phyloP scores from a whole-genome alignment of 2,329 filamentous ascomycete species.

The Berkeleyomyces basicola region DNA sequence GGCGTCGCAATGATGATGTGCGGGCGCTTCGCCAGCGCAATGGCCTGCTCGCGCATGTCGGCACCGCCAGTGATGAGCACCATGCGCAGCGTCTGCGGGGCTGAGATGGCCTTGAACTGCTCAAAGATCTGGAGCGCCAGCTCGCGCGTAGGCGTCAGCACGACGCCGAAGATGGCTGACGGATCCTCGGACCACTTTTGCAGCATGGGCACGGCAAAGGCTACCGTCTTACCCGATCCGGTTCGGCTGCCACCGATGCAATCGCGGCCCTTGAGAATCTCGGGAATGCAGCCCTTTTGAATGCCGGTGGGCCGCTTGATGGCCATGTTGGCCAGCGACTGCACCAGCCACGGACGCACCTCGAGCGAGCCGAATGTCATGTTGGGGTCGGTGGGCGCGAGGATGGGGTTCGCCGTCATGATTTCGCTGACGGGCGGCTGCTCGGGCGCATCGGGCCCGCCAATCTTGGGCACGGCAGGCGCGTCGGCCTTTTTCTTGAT shows the following conservation, averaged over 20 bases:
- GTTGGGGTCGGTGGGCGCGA: slow-evolving; percentile 38
- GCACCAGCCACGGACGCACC: slow-evolving; percentile 74
- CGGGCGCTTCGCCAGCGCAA: slow-evolving; percentile 63
- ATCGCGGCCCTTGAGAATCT: slow-evolving; percentile 78
- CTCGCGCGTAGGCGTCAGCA: slow-evolving; percentile 81
- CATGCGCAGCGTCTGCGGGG: slow-evolving; percentile 72
- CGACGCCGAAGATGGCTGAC: slow-evolving; percentile 72
- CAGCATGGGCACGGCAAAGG: slow-evolving; percentile 85
- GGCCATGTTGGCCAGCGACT: slow-evolving; percentile 57
- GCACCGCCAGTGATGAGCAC: slow-evolving; percentile 81
- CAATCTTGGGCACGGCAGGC: slow-evolving; percentile 14
- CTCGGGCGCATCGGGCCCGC: slow-evolving; percentile 12
- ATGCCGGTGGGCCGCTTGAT: slow-evolving; percentile 84
- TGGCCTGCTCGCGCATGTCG: slow-evolving; percentile 83
- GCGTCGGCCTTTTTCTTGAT: slow-evolving; percentile 26
- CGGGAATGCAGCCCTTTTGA: slow-evolving; percentile 81
- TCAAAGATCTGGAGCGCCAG: slow-evolving; percentile 92
- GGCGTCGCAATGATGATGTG: slow-evolving; percentile 93
- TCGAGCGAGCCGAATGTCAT: slow-evolving; percentile 55
- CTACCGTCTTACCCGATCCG: slow-evolving; percentile 92
- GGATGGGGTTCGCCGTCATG: slow-evolving; percentile 22
- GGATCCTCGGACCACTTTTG: slow-evolving; percentile 90
- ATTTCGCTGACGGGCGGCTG: slow-evolving; percentile 10
- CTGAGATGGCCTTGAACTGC: slow-evolving; percentile 84
- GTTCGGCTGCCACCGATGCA: slow-evolving; percentile 91